Evolutionary conservation across 345 rosid genomes (phyloP), one percentile per base, ranked within the genome.

Genomic region (Microcos paniculata): DNA sequence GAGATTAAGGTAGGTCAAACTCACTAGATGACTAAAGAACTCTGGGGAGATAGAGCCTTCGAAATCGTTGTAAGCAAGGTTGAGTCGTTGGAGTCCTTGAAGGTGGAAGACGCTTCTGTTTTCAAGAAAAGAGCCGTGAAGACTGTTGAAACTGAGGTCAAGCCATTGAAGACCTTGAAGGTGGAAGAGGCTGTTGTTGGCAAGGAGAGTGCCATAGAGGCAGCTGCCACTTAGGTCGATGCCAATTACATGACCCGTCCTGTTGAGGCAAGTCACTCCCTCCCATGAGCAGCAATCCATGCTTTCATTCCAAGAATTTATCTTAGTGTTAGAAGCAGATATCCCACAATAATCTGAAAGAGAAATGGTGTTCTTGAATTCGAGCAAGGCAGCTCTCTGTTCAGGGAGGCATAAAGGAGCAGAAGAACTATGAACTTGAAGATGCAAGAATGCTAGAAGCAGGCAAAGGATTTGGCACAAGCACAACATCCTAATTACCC

Each of bases 251-350:
- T 78, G 30, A 2, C 81, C 77, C 0, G 64, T 79, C 81, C 79
- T 0, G 69, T 79, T 15, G 58, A 5, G 0, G 9, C 82, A 84
- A 0, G 26, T 76, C 3, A 82, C 79, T 0, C 85, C 84, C 66
- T 74, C 74, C 77, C 84, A 79, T 18, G 28, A 80, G 62, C 86
- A 85, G 59, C 86, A 82, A 74, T 82, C 78, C 0, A 18, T 55
- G 6, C 62, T 82, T 6, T 58, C 35, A 2, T 55, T 72, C 84
- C 80, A 83, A 1, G 76, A 71, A 3, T n/a, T 57, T 4, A 8
- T 83, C 31, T 51, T 61, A 3, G 77, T 62, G n/a, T 19, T 8
- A 21, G 14, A 55, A 21, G 14, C 1, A 9, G 4, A 4, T 48
- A 48, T 1, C 52, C 58, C 24, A 7, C 28, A 38, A 11, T 1